Conservation (phyloP, 2,329 filamentous ascomycete genomes). For the Knufia fluminis region DNA sequence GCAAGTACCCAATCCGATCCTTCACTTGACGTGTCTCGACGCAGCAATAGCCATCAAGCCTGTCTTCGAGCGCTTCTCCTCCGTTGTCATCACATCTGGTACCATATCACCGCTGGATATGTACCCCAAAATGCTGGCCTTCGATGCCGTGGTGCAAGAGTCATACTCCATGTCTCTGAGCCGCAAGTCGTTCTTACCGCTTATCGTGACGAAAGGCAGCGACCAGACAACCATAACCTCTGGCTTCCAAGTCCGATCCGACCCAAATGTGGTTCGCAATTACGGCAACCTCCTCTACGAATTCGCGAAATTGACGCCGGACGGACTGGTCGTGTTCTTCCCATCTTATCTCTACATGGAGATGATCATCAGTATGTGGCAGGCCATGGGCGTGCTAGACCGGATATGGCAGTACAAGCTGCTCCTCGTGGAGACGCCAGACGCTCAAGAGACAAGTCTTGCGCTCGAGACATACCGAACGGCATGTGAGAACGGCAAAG, state of each 20-base stretch:
- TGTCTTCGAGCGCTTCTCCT: conserved; percentile 94
- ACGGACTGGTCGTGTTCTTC: conserved; percentile 98
- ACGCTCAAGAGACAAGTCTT: conserved; percentile 91
- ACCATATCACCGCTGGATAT: conserved; percentile 96
- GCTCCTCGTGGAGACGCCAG: conserved; percentile 93
- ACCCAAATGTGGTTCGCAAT: conserved; percentile 92
- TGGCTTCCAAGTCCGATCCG: conserved; percentile 89
- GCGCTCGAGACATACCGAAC: conserved; percentile 95
- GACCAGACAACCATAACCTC: conserved; percentile 91
- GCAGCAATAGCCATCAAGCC: conserved; percentile 97
- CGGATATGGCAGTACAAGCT: conserved; percentile 99
- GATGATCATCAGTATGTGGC: conserved; percentile 98
- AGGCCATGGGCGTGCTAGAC: conserved; percentile 95
- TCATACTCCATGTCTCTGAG: conserved; percentile 97
- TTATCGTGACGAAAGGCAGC: conserved; percentile 92
- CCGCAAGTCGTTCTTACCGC: conserved; percentile 86
- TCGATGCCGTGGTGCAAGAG: conserved; percentile 84
- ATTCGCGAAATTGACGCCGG: conserved; percentile 90
- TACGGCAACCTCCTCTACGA: conserved; percentile 90
- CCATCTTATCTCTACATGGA: conserved; percentile 99
- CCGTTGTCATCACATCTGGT: conserved; percentile 95
- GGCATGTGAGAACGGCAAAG: conserved; percentile 92
- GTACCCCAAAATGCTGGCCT: conserved; percentile 98
- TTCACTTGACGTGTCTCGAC: conserved; percentile 94
- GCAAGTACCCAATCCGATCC: conserved; percentile 89